Base-by-base conservation (phyloP, 306 rosid genomes). In the Biancaea sappan region DNA sequence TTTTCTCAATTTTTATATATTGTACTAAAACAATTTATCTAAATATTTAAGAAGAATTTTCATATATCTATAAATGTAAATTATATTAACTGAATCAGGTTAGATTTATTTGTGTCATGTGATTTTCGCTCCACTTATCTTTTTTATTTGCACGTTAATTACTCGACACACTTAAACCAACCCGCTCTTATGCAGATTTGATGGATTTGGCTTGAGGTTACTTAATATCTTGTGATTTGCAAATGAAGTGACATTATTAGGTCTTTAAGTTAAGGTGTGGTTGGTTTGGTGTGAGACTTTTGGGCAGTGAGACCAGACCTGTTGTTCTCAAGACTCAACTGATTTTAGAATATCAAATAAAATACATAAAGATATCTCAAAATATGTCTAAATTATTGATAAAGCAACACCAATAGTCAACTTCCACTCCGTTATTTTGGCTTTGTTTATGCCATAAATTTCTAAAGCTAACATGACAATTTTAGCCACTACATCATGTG, bases 341-440 rank as follows among this genome's bases (percentile, higher is more conserved):
- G 43, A 53, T 60, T 40, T 77, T 50, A 66, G 74, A 32, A 53
- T 53, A 62, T n/a, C 48, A 6, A 54, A 59, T 19, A 48, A 64
- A 31, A 52, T 28, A 60, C 69, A 37, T 5, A 31, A 31, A 69
- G 21, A 58, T 59, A 50, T 75, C 7, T 31, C 8, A 38, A 26
- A 76, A 41, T 67, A 16, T 32, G 54, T 59, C 48, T 12, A 69
- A 59, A 53, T 18, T 68, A 50, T 9, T 59, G 44, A 18, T 16
- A 67, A 78, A 62, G 19, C 24, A 62, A 41, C 62, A 54, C 15
- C 56, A 31, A 35, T 29, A 44, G 84, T 85, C 86, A 85, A 83
- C 82, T 25, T 69, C 64, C 67, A 64, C 83, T 76, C 61, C 77
- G 32, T 77, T 51, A 64, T 35, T 63, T 61, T 22, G 28, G 76